Evolutionary conservation across 1,139 yeast genomes (phyloP), one percentile per base, ranked within the genome.

Genomic region (Blastobotrys aristatus): DNA sequence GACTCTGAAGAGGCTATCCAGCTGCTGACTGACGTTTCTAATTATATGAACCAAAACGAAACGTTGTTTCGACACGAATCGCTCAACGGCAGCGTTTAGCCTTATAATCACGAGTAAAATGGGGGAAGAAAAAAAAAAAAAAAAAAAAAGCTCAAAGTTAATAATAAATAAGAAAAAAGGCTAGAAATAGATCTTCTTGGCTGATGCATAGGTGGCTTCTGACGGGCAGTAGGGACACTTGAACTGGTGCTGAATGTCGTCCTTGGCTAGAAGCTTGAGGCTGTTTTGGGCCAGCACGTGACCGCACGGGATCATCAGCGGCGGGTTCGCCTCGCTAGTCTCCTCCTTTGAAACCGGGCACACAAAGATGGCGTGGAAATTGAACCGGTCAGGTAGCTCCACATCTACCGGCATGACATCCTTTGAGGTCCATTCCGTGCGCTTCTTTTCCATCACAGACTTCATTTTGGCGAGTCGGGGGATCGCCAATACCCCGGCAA

Each of bases 321-420:
- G 83, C 2, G 85, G 84, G 56, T 81, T 81, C 11, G 61, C 67
- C 11, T 61, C 63, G 0, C 84, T 79, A 0, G 86, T 75, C 59
- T 90, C 96, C 57, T 88, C 96, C 63, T 87, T 85, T 6, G 92
- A 77, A 1, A 89, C 90, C 0, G 97, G 97, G 63, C 97, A 89
- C 3, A 88, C 89, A 64, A 88, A 89, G 2, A 89, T 81, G 0
- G 95, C 87, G 65, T 89, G 97, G 66, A 80, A 85, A 43, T 70
- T 71, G 43, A 78, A 63, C 29, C 66, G 65, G 0, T 65, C 63
- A 0, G 87, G 86, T 26, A 81, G 63, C 27, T 74, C 72, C 34
- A 79, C 72, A 51, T 78, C 84, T 46, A 80, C 77, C 2, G 86
- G 85, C 27, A 81, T 61, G 60, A 81, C 85, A 52, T 75, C 71